phyloP scores from a whole-genome alignment of 2,329 filamentous ascomycete species.

The Sporothrix euskadiensis region DNA sequence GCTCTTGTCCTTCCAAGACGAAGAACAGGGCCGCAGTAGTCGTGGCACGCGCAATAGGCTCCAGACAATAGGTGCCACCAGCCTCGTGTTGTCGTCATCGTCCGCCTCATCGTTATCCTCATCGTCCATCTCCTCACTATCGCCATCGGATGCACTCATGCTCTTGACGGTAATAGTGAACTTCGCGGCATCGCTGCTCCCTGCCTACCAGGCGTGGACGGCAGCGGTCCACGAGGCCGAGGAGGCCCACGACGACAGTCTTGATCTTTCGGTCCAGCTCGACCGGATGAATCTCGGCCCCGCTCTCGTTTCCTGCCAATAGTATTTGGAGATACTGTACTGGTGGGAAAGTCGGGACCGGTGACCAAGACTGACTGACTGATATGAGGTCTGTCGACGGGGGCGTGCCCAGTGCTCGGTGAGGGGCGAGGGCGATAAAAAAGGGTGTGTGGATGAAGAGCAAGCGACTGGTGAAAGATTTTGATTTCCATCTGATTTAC shows the following conservation, averaged over 20 bases:
- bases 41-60: background rate
- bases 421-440: slow-evolving; percentile 16
- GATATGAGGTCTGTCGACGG: background rate
- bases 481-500: slow-evolving; percentile 21
- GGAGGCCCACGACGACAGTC: background rate
- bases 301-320: slow-evolving; percentile 27
- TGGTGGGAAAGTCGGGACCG: slow-evolving; percentile 14
- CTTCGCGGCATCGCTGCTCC: slow-evolving; percentile 14
- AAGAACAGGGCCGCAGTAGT: background rate
- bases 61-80: background rate
- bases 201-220: slow-evolving; percentile 23
- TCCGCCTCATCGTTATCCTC: background rate
- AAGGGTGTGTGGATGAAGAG: slow-evolving; percentile 21
- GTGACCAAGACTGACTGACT: background rate
- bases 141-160: slow-evolving; percentile 2
- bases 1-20: background rate
- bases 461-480: slow-evolving; percentile 22
- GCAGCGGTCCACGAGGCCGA: slow-evolving; percentile 8
- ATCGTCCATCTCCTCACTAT: background rate
- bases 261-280: background rate
- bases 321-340: slow-evolving; percentile 21
- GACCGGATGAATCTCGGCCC: background rate
- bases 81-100: background rate
- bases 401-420: slow-evolving; percentile 10
- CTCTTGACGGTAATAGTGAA: background rate